Conservation (phyloP, 345 rosid genomes). For the Corymbia maculata region DNA sequence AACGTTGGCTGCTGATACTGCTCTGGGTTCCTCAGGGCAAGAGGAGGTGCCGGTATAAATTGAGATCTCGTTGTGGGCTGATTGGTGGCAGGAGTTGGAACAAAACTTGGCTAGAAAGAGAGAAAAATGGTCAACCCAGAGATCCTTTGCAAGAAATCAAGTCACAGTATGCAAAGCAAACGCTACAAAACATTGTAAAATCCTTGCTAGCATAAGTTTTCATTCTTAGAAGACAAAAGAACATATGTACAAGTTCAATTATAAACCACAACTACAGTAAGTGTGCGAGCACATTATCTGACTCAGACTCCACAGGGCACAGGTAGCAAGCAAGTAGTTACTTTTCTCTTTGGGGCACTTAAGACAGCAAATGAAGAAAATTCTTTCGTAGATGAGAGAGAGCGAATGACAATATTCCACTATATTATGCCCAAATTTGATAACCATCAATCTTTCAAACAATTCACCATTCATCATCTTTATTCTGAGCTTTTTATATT, state of each 20-base stretch:
- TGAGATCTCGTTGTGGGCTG: conserved; percentile 52
- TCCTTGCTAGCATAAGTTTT: neutral
- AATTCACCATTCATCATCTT: neutral
- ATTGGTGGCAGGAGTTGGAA: conserved; percentile 33
- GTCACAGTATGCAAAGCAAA: neutral
- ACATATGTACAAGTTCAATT: neutral
- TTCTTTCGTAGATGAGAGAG: neutral
- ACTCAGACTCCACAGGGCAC: neutral
- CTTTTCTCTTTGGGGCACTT: neutral
- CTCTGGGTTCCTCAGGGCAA: conserved; percentile 65
- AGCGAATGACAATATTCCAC: neutral
- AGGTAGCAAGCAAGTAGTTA: neutral
- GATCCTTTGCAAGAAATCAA: neutral
- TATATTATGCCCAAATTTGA: neutral
- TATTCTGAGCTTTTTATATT: neutral
- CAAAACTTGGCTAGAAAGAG: conserved; percentile 41
- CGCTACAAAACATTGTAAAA: neutral
- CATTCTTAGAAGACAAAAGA: neutral
- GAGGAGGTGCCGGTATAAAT: conserved; percentile 77
- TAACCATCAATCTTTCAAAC: neutral
- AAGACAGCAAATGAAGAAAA: neutral
- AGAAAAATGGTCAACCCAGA: neutral
- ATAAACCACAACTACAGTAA: neutral
- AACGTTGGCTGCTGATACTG: conserved; percentile 78
- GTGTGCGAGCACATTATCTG: neutral